Evolutionary conservation across 176 grass and related monocot genomes (phyloP).

Genomic region (Eragrostis curvula): DNA sequence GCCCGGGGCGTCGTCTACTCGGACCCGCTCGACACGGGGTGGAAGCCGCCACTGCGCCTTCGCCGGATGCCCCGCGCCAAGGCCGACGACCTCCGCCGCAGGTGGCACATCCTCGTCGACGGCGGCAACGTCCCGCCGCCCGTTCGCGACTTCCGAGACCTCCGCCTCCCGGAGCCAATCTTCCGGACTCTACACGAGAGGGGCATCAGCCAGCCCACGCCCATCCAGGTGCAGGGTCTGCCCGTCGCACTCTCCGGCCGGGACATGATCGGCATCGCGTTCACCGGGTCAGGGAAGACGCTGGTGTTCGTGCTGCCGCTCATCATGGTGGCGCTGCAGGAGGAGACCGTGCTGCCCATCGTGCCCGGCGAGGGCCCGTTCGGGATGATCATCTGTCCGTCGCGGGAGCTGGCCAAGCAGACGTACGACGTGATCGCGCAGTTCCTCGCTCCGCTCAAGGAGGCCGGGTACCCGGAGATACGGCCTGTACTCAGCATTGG

Average conservation of each 20-base stretch:
- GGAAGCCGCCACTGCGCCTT: slow-evolving; percentile 75
- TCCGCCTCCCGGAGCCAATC: slow-evolving; percentile 77
- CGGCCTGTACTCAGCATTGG: slow-evolving; percentile 86
- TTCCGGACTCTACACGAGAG: slow-evolving; percentile 68
- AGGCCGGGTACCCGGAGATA: slow-evolving; percentile 72
- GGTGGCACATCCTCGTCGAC: slow-evolving; percentile 88
- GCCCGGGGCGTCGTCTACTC: slow-evolving; percentile 77
- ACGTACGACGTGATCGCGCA: slow-evolving; percentile 81
- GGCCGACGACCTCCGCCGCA: slow-evolving; percentile 63
- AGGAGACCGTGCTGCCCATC: slow-evolving; percentile 81
- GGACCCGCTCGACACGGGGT: slow-evolving; percentile 58
- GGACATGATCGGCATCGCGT: slow-evolving; percentile 95
- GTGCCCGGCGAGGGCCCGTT: slow-evolving; percentile 84
- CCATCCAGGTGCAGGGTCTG: slow-evolving; percentile 91
- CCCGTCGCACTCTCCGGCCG: slow-evolving; percentile 78
- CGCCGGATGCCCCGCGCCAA: slow-evolving; percentile 55
- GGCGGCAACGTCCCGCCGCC: slow-evolving; percentile 78
- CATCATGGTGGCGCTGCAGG: slow-evolving; percentile 85
- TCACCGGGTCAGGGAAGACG: slow-evolving; percentile 88
- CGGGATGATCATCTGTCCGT: slow-evolving; percentile 83
- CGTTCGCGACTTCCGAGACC: slow-evolving; percentile 67
- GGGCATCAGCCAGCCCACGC: slow-evolving; percentile 85
- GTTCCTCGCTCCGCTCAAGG: slow-evolving; percentile 57
- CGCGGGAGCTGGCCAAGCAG: slow-evolving; percentile 89
- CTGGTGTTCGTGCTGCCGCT: slow-evolving; percentile 84